Evolutionary conservation across 352 stramenopile genomes (phyloP).

Genomic region (Globisporangium mamillatum): DNA sequence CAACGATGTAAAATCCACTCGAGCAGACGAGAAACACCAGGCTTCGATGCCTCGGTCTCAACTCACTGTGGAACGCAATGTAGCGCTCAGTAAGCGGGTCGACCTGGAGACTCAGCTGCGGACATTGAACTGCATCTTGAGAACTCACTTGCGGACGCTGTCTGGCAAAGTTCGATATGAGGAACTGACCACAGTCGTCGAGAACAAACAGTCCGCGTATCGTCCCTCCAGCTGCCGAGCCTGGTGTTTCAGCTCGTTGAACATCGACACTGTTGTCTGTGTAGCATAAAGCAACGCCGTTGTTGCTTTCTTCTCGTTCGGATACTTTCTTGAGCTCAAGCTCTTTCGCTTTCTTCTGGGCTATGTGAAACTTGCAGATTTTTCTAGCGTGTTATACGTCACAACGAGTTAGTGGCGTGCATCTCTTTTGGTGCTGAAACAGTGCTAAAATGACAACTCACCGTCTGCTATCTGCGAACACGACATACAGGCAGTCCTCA

Average conservation of each 20-base stretch:
- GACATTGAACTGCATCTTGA: neutral
- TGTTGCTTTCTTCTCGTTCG: slow-evolving; percentile 27
- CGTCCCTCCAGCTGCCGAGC: neutral
- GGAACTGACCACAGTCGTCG: slow-evolving; percentile 30
- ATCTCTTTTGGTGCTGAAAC: neutral
- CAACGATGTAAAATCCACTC: slow-evolving; percentile 37
- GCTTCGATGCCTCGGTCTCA: slow-evolving; percentile 18
- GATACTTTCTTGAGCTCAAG: slow-evolving; percentile 25
- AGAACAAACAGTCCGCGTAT: slow-evolving; percentile 22
- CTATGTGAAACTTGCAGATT: slow-evolving; percentile 27
- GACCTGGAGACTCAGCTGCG: slow-evolving; percentile 18
- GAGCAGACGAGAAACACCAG: slow-evolving; percentile 37
- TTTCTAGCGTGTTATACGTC: slow-evolving; percentile 17
- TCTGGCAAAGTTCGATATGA: slow-evolving; percentile 13
- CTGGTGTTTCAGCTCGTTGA: slow-evolving; percentile 9
- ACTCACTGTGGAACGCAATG: slow-evolving; percentile 26
- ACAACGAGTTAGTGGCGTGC: neutral
- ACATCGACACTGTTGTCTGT: slow-evolving; percentile 4
- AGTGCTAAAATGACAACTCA: slow-evolving; percentile 5
- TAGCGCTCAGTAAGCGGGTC: slow-evolving; percentile 31
- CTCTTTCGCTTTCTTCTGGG: slow-evolving; percentile 25
- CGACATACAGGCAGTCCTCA: slow-evolving; percentile 31
- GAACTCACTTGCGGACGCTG: neutral
- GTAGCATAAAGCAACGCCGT: slow-evolving; percentile 26
- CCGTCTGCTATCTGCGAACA: slow-evolving; percentile 30